A percentile compares a stretch with the other conserved stretches of the same genome.
These are phyloP conservation scores for Hamamelis virginiana DNA, from an alignment of 164 flowering plant species.

Conservation along the genomic window DNA sequence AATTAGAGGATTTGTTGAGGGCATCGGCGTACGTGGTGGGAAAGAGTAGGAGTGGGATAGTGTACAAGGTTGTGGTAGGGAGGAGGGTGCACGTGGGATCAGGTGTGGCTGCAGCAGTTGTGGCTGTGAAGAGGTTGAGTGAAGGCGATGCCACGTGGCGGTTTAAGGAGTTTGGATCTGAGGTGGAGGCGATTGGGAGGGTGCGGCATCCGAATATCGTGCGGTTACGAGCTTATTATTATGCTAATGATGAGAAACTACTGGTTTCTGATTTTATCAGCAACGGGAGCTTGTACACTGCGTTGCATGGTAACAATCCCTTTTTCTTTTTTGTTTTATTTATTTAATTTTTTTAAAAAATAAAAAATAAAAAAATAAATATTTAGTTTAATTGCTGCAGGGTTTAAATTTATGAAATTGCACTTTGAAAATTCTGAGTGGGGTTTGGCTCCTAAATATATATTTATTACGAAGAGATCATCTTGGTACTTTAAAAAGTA, in stretches of 20 bases:
- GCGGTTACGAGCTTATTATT: conserved; percentile 84
- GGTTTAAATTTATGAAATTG: too few relatives aligned
- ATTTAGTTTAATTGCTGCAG: too few relatives aligned
- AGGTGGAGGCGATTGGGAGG: conserved; percentile 74
- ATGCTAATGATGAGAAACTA: conserved; percentile 81
- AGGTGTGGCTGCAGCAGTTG: conserved; percentile 38
- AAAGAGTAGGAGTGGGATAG: conserved; percentile 88
- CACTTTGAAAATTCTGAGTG: too few relatives aligned
- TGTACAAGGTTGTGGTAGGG: conserved; percentile 86
- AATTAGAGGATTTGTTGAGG: conserved; percentile 90
- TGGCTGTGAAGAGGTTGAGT: conserved; percentile 84
- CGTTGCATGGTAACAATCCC: conserved; percentile 67
- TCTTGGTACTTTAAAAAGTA: too few relatives aligned
- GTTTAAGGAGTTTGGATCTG: conserved; percentile 81
- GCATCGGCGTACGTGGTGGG: conserved; percentile 97
- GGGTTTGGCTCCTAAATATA: too few relatives aligned
- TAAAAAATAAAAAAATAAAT: too few relatives aligned
- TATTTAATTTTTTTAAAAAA: not conserved
- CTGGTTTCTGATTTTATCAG: conserved; percentile 77
- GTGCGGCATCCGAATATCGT: conserved; percentile 80
- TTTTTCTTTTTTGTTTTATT: not conserved
- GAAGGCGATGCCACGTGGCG: conserved; percentile 62
- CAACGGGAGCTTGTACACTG: conserved; percentile 76
- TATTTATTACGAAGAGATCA: too few relatives aligned
- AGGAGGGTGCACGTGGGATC: conserved; percentile 27